A percentile compares a stretch with the other conserved stretches of the same genome.
Conservation (phyloP, 495 filamentous ascomycete species). For the Cladorrhinum samala region DNA sequence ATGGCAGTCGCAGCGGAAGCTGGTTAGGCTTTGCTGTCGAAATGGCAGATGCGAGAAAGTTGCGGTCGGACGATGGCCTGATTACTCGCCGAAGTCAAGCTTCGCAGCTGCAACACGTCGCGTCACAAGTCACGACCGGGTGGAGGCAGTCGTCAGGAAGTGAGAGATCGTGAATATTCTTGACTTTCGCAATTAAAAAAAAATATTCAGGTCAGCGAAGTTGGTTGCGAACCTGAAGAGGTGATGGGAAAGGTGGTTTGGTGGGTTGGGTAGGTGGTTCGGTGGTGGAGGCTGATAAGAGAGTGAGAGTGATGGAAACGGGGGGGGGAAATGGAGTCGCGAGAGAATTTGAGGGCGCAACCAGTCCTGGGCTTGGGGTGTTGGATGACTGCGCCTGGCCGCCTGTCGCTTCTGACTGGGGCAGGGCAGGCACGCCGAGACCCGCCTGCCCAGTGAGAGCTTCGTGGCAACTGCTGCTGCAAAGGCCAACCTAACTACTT, state of each 20-base stretch:
- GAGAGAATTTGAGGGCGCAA: slow-evolving; percentile 27
- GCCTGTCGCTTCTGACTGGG: too few relatives aligned
- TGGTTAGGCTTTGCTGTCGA: slow-evolving; percentile 3
- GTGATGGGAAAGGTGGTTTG: slow-evolving; percentile 12
- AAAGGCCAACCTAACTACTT: background rate
- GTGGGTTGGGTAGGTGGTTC: background rate
- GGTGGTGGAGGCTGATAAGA: slow-evolving; percentile 16
- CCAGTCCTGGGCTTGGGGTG: slow-evolving; percentile 21
- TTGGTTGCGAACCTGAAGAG: slow-evolving; percentile 37
- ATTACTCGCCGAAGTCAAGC: background rate
- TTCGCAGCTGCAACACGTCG: slow-evolving; percentile 11
- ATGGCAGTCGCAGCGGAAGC: slow-evolving; percentile 14
- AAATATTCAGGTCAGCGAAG: slow-evolving; percentile 31
- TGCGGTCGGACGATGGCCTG: background rate
- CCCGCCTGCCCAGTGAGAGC: background rate
- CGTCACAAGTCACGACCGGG: slow-evolving; percentile 14
- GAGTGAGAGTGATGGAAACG: slow-evolving; percentile 14
- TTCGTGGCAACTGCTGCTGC: background rate
- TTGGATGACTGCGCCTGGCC: background rate
- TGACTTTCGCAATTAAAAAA: slow-evolving; percentile 11
- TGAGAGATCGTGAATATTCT: slow-evolving; percentile 1
- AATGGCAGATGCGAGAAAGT: slow-evolving; percentile 6
- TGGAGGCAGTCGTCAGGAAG: slow-evolving; percentile 4
- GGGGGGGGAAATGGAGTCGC: slow-evolving; percentile 15
- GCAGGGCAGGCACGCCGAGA: background rate